Base-by-base conservation (phyloP, 306 rosid species). In the Acacia confusa region DNA sequence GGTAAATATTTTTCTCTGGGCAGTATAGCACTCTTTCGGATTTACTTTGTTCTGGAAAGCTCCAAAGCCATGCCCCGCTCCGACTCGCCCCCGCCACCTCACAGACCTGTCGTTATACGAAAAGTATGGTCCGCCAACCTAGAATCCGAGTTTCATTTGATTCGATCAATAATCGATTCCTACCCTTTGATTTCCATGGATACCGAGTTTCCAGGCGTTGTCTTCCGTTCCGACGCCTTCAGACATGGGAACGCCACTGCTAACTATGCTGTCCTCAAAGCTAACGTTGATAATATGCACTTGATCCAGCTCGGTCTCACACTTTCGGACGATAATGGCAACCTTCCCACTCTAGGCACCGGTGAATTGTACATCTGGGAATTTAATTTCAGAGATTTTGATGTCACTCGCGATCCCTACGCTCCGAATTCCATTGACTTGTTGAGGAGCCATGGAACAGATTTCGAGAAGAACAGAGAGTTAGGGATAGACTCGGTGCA, bases 171-270 rank as follows among this genome's bases (percentile, higher is more conserved):
- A 1, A 71, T 92, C 19, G 91, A 90, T 53, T 72, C 63, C 0
- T 65, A 40, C 76, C 93, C 93, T 0, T 11, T 78, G 15, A 64
- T 91, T 45, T 76, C 97, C 9, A 93, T 93, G 97, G 96, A 93
- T 36, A 93, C 97, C 1, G 97, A 92, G 74, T 93, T 93, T 50
- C 97, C 97, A 5, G 97, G 97, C 30, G 87, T 93, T 10, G 89
- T 93, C 1, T 48, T 82, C 77, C 88, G 85, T 14, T 83, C 86
- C 8, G 89, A 82, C 52, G 1, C 86, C 16, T 15, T 65, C 12
- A 34, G 25, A 16, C 67, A 25, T 38, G 83, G 74, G 6, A 74
- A 63, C 2, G 50, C 86, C 14, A 55, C 40, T 20, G 40, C 73
- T 1, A 84, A 88, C 52, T 92, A 90, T 52, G 44, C 76, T 3